Conservation (phyloP, 2,329 filamentous ascomycete species). For the Camptophora hylomeconis region DNA sequence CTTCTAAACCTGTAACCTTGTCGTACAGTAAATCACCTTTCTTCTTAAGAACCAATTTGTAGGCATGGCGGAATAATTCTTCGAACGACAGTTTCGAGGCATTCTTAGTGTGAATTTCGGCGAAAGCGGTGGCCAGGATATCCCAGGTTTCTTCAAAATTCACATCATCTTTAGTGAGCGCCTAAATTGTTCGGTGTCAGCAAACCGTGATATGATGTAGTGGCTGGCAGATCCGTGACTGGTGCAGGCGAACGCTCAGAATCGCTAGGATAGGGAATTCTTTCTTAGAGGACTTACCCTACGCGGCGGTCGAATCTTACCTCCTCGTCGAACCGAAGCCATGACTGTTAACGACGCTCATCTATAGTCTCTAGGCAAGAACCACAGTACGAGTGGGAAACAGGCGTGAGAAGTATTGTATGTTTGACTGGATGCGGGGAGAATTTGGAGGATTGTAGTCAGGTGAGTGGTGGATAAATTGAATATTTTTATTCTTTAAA, state of each 20-base stretch:
- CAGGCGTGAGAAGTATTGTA: too few relatives aligned
- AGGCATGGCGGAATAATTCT: constrained; percentile 83
- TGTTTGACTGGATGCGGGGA: too few relatives aligned
- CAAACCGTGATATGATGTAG: too few relatives aligned
- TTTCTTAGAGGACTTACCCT: constrained; percentile 39
- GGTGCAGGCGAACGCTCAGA: too few relatives aligned
- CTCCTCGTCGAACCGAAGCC: constrained; percentile 41
- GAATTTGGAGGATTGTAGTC: too few relatives aligned
- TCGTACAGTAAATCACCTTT: constrained; percentile 72
- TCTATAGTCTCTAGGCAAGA: too few relatives aligned
- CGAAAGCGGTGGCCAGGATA: constrained; percentile 61
- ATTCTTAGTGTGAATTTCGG: constrained; percentile 84
- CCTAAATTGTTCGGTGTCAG: too few relatives aligned
- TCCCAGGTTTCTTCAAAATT: constrained; percentile 83
- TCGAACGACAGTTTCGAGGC: constrained; percentile 86
- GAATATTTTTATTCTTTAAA: too few relatives aligned
- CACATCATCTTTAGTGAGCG: constrained; percentile 45
- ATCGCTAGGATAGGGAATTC: neutral
- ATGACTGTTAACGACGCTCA: too few relatives aligned
- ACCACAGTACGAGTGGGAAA: too few relatives aligned
- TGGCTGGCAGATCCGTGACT: too few relatives aligned
- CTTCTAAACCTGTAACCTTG: constrained; percentile 67
- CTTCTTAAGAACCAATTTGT: constrained; percentile 85
- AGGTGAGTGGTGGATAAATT: too few relatives aligned
- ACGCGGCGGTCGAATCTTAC: constrained; percentile 54